These are phyloP conservation scores for Pichia sporocuriosa DNA, from an alignment of 805 yeast species.

Conservation along the genomic window DNA sequence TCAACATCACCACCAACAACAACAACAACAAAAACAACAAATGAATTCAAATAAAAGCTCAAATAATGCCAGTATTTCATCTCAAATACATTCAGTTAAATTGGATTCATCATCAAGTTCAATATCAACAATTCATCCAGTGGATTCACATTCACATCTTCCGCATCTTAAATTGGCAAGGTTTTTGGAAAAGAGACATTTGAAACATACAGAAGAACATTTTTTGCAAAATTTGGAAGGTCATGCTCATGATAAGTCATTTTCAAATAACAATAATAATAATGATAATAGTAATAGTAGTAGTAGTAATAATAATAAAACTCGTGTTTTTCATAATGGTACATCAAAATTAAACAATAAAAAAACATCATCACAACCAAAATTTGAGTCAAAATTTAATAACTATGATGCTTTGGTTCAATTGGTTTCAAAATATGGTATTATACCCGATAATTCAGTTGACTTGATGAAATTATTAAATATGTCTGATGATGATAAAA, in stretches of 20 bases:
- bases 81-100: neutral
- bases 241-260: no score
- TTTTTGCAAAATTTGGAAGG: neutral
- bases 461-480: constrained; percentile 7
- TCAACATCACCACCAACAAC: no score
- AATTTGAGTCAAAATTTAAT: constrained; percentile 9
- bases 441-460: constrained; percentile 12
- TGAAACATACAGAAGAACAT: constrained; percentile 4
- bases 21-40: no score
- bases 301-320: neutral
- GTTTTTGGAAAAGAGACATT: constrained; percentile 14
- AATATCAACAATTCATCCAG: constrained; percentile 7
- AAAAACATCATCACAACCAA: neutral
- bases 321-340: neutral
- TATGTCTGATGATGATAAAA: neutral
- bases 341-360: neutral
- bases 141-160: constrained; percentile 12
- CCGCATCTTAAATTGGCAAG: constrained; percentile 14
- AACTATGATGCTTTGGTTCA: constrained; percentile 11
- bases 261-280: no score
- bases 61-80: neutral
- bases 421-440: constrained; percentile 15
- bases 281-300: no score
- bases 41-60: no score
- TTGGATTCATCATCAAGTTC: constrained; percentile 4